These are phyloP conservation scores for Clarireedia monteithiana DNA, from an alignment of 2,329 filamentous ascomycete genomes.

Conservation along the genomic window DNA sequence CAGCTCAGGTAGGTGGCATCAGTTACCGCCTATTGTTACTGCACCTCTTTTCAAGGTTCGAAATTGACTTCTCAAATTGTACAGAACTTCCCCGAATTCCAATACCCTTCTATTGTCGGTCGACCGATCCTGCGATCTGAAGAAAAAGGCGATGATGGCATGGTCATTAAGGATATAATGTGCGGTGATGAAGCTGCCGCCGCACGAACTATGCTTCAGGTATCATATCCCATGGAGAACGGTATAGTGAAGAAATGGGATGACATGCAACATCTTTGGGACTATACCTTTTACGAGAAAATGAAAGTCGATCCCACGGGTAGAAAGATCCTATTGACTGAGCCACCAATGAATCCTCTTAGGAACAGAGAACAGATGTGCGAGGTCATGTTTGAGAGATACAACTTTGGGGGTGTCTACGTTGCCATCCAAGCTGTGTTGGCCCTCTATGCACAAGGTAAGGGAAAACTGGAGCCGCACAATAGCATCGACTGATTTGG, in stretches of 20 bases:
- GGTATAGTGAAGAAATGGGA: slow-evolving; percentile 99
- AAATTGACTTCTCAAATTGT: slow-evolving; percentile 10
- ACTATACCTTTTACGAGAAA: slow-evolving; percentile 98
- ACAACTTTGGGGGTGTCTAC: slow-evolving; percentile 93
- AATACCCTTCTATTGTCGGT: slow-evolving; percentile 97
- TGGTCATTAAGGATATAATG: slow-evolving; percentile 96
- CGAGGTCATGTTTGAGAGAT: slow-evolving; percentile 98
- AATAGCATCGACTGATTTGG: slow-evolving; percentile 11
- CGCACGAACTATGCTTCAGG: slow-evolving; percentile 93
- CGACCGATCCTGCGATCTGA: slow-evolving; percentile 95
- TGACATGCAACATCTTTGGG: slow-evolving; percentile 99
- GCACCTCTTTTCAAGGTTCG: not conserved
- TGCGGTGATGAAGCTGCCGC: slow-evolving; percentile 97
- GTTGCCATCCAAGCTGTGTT: slow-evolving; percentile 96
- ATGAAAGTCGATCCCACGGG: slow-evolving; percentile 84
- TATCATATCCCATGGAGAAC: slow-evolving; percentile 99
- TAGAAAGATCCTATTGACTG: slow-evolving; percentile 94
- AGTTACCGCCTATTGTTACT: slow-evolving; percentile 1
- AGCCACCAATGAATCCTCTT: slow-evolving; percentile 95
- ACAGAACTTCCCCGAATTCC: slow-evolving; percentile 96
- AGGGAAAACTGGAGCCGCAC: slow-evolving; percentile 17
- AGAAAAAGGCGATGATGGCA: slow-evolving; percentile 62
- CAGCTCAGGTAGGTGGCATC: slow-evolving; percentile 59
- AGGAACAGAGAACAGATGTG: slow-evolving; percentile 97
- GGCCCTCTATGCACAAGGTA: slow-evolving; percentile 92